phyloP scores from a whole-genome alignment of 306 rosid genomes.

The Inga oerstediana region DNA sequence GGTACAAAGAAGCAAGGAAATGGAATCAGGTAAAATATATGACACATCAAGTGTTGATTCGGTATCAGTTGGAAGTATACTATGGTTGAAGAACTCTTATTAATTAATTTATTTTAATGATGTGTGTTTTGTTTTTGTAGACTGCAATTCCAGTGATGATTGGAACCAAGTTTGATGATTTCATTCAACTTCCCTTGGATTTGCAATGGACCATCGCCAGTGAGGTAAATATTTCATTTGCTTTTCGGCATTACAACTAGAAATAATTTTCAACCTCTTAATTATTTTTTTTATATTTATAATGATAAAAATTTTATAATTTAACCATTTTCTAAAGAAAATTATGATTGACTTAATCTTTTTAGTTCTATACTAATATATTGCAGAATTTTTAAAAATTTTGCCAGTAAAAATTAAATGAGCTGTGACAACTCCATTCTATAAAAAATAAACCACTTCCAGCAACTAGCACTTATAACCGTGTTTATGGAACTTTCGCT shows the following conservation, averaged over 20 bases:
- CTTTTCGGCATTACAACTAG: neutral
- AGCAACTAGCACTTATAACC: no score
- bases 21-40: constrained; percentile 70
- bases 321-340: neutral
- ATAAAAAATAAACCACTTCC: no score
- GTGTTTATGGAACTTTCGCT: no score
- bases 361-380: no score
- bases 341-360: neutral
- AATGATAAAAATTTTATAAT: no score
- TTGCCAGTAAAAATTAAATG: no score
- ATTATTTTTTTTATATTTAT: no score
- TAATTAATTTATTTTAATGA: neutral
- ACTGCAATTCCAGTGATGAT: constrained; percentile 87
- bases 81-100: neutral
- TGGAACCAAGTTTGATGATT: constrained; percentile 95
- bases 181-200: constrained; percentile 96
- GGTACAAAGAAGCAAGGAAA: constrained; percentile 87
- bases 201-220: constrained; percentile 95
- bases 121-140: constrained; percentile 44
- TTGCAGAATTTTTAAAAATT: no score
- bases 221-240: constrained; percentile 55
- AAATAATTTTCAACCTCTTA: neutral
- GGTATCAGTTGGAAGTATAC: neutral
- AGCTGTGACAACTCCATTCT: no score
- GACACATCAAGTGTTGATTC: neutral